These are phyloP conservation scores for Triticum dicoccoides DNA, from an alignment of 176 grass and related monocot genomes.

Conservation along the genomic window DNA sequence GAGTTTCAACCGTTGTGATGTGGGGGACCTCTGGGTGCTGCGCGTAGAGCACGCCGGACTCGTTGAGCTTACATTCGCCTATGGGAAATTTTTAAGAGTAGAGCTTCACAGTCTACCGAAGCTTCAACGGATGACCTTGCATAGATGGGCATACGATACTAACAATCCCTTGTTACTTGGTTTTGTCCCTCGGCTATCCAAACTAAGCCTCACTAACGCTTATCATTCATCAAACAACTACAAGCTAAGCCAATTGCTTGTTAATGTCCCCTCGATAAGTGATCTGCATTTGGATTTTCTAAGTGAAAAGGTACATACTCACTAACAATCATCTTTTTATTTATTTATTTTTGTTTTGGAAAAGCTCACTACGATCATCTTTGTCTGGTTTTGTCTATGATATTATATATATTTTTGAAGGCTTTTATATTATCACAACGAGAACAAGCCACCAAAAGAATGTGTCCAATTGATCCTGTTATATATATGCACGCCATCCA, in stretches of 20 bases:
- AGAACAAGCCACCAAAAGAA: too few relatives aligned
- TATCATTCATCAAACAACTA: not conserved
- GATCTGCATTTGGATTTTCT: not conserved
- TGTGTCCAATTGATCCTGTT: too few relatives aligned
- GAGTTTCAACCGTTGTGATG: not conserved
- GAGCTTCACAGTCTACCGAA: not conserved
- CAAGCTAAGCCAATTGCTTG: not conserved
- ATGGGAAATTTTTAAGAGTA: not conserved
- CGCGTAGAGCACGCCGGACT: not conserved
- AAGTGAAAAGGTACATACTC: not conserved
- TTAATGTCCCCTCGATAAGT: not conserved
- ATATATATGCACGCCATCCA: too few relatives aligned
- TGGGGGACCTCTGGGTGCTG: not conserved
- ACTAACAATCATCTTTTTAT: not conserved
- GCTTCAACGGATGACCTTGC: not conserved
- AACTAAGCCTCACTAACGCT: not conserved
- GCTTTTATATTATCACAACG: too few relatives aligned
- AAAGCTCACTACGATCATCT: too few relatives aligned
- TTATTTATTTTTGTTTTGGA: not conserved
- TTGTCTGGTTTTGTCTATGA: too few relatives aligned
- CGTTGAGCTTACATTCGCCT: not conserved
- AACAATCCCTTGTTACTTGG: not conserved
- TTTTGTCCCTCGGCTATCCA: not conserved
- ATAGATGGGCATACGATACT: not conserved
- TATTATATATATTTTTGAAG: too few relatives aligned